Evolutionary conservation across 202 grass and related monocot species (phyloP).

Genomic region (Elaeis oleifera): DNA sequence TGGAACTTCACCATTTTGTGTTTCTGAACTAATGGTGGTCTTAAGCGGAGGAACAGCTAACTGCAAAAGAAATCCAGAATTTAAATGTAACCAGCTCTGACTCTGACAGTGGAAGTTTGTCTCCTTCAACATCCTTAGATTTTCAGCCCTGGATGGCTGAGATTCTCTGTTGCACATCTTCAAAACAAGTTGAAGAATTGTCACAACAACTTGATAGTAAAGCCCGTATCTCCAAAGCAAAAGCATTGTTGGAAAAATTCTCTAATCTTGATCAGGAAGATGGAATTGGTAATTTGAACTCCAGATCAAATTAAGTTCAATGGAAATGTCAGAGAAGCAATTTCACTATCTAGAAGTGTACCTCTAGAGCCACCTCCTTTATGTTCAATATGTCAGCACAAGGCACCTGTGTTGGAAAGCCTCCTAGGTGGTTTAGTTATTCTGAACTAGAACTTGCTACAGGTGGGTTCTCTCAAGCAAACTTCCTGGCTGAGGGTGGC

Average conservation of each 20-base stretch:
- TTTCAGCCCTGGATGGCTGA: constrained; percentile 77
- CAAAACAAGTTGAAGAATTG: constrained; percentile 33
- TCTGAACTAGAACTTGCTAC: constrained; percentile 94
- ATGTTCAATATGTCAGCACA: constrained; percentile 97
- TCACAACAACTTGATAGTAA: constrained; percentile 33
- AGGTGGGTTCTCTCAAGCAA: constrained; percentile 87
- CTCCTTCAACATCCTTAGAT: constrained; percentile 51
- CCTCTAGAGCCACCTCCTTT: constrained; percentile 84
- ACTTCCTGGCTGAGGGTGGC: constrained; percentile 96
- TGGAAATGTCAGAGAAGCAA: constrained; percentile 87
- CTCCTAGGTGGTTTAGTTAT: constrained; percentile 93
- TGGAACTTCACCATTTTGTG: constrained; percentile 73
- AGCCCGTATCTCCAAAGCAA: constrained; percentile 40
- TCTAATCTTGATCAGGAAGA: constrained; percentile 56
- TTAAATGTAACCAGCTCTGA: constrained; percentile 61
- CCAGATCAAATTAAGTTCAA: constrained; percentile 65
- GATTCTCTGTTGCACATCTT: constrained; percentile 34
- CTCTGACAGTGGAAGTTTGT: constrained; percentile 67
- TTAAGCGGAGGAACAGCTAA: constrained; percentile 51
- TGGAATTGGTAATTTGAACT: constrained; percentile 60
- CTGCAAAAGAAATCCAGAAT: constrained; percentile 42
- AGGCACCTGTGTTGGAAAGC: constrained; percentile 92
- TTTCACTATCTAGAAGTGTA: constrained; percentile 67
- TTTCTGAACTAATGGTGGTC: constrained; percentile 48
- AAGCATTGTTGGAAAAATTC: constrained; percentile 64